Evolutionary conservation across 2,329 filamentous ascomycete genomes (phyloP), one percentile per base, ranked within the genome.

Genomic region (Exophiala spinifera): DNA sequence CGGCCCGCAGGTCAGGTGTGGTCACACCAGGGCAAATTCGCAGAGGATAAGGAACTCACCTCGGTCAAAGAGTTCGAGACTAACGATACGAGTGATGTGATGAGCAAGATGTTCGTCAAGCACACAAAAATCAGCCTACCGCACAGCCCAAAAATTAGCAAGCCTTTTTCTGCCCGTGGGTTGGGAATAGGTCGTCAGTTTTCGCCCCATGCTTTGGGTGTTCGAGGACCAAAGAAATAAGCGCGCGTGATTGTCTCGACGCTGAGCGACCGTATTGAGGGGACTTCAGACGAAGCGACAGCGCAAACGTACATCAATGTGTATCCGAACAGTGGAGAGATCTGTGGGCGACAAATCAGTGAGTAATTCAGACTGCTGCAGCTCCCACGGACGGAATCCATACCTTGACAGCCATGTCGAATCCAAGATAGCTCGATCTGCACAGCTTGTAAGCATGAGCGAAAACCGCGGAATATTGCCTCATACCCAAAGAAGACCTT

Each of bases 401-500:
- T 45, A 54, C 62, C 79, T 56, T 62, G 21, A 62, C 60, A 34
- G 60, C 60, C 42, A 80, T 72, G 65, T 83, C 80, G 63, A 84
- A 82, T 46, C 81, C 80, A 50, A 83, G 71, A 62, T 80, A 80
- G 57, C 76, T 79, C 46, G 79, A 82, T 57, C 71, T 73, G 44
- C 19, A 13, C 13, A 19, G 23, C 17, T 34, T 2, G 59, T 72
- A 60, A 68, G 65, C 10, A 20, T 13, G 28, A 11, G 42, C 28
- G 4, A 13, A 23, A 15, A n/a, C 51, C 21, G 31, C 31, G 11
- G 15, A 17, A 10, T 11, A 13, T n/a, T n/a, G 13, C 4, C 2
- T 36, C 69, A 62, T 69, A 74, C 72, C 82, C 82, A 67, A 84
- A 84, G 69, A 85, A 84, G 28, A 84, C 81, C 57, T 84, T 81